Evolutionary conservation across 2,329 filamentous ascomycete species (phyloP).

Genomic region (Talaromyces pinophilus): DNA sequence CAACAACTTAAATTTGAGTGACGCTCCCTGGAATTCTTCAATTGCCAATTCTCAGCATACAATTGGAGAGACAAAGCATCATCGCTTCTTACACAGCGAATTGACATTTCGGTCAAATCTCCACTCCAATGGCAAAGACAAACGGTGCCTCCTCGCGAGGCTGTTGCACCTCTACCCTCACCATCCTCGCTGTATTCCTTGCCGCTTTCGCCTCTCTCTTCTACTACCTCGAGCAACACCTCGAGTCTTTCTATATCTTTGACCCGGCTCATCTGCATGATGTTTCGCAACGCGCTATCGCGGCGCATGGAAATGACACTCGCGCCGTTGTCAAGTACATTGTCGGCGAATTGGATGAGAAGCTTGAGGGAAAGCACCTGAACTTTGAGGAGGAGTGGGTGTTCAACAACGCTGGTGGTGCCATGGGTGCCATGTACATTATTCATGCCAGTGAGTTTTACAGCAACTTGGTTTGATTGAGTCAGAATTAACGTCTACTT

Average conservation of each 20-base stretch:
- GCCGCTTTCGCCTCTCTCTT: conserved; percentile 41
- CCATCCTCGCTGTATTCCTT: conserved; percentile 37
- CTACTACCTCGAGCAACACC: conserved; percentile 40
- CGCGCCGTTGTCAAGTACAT: conserved; percentile 68
- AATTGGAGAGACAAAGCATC: background rate
- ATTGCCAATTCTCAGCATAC: background rate
- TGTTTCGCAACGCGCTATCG: conserved; percentile 66
- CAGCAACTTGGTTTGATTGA: too few relatives aligned
- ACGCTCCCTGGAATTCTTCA: background rate
- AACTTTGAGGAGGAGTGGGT: conserved; percentile 79
- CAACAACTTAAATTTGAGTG: conserved; percentile 1
- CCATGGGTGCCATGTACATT: conserved; percentile 90
- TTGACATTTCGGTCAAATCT: background rate
- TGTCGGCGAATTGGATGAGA: conserved; percentile 64
- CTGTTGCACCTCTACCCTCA: conserved; percentile 27
- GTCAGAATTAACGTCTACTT: background rate
- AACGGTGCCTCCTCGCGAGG: conserved; percentile 19
- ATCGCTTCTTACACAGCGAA: background rate
- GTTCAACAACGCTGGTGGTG: conserved; percentile 88
- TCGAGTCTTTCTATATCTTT: conserved; percentile 70
- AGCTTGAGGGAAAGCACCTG: conserved; percentile 53
- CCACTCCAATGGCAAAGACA: conserved; percentile 10
- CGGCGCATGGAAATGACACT: conserved; percentile 73
- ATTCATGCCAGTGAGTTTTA: conserved; percentile 71
- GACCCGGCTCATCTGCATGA: conserved; percentile 67